A percentile compares a stretch with the other conserved stretches of the same genome.
Conservation (phyloP, 2,329 filamentous ascomycete species). For the Aspergillus cejpii region DNA sequence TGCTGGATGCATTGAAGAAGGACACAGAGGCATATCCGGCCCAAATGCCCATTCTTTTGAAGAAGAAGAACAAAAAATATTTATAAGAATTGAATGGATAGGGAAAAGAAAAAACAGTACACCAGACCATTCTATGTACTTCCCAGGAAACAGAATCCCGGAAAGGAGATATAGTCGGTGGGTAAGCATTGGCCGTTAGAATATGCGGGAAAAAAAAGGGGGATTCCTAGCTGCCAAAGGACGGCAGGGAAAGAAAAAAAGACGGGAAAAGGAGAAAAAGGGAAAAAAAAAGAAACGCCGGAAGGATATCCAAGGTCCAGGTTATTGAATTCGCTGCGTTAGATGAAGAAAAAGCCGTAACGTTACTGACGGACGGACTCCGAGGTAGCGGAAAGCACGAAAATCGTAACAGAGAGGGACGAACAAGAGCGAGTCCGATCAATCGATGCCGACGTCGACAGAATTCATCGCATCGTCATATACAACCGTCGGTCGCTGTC, state of each 20-base stretch:
- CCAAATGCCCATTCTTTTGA: not conserved
- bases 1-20: no score
- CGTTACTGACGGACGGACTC: slow-evolving; percentile 10
- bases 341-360: slow-evolving; percentile 16
- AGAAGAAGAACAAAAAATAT: not conserved
- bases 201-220: no score
- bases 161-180: not conserved
- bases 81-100: not conserved
- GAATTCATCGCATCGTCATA: slow-evolving; percentile 23
- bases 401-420: not conserved
- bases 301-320: slow-evolving; percentile 16
- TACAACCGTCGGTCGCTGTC: slow-evolving; percentile 24
- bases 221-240: no score
- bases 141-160: not conserved
- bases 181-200: slow-evolving; percentile 6
- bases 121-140: not conserved
- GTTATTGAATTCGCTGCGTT: slow-evolving; percentile 22
- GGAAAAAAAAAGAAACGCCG: slow-evolving; percentile 18
- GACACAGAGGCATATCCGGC: no score
- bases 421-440: slow-evolving; percentile 8
- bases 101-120: not conserved
- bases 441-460: slow-evolving; percentile 30
- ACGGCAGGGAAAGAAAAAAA: not conserved
- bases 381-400: slow-evolving; percentile 2
- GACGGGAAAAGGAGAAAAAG: slow-evolving; percentile 1